phyloP scores from a whole-genome alignment of 164 flowering plant genomes.

The Nelumbo lutea region DNA sequence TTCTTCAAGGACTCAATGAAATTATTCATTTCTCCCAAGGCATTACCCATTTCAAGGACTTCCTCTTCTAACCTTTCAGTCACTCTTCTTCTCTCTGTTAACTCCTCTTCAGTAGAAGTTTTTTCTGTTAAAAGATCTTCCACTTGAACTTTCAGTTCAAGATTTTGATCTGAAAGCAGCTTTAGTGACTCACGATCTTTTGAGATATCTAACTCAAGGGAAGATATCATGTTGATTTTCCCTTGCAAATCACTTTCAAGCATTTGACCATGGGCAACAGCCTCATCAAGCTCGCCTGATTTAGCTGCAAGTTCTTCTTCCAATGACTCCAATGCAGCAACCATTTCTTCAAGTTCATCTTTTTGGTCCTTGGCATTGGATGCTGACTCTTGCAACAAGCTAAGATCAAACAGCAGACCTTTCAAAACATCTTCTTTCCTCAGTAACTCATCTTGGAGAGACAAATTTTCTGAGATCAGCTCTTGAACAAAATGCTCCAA shows the following conservation, averaged over 20 bases:
- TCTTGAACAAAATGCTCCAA: slow-evolving; percentile 42
- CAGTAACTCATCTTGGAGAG: slow-evolving; percentile 50
- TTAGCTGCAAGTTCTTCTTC: slow-evolving; percentile 49
- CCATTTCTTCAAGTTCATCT: slow-evolving; percentile 60
- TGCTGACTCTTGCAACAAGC: slow-evolving; percentile 81
- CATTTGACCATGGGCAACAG: slow-evolving; percentile 28
- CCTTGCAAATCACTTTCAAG: slow-evolving; percentile 61
- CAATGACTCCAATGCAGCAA: slow-evolving; percentile 40
- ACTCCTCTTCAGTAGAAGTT: slow-evolving; percentile 46
- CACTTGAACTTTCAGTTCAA: slow-evolving; percentile 35
- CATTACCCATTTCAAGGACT: slow-evolving; percentile 40
- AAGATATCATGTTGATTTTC: slow-evolving; percentile 35
- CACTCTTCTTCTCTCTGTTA: slow-evolving; percentile 33
- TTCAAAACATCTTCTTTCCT: slow-evolving; percentile 73
- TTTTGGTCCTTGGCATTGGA: slow-evolving; percentile 59
- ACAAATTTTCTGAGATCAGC: slow-evolving; percentile 41
- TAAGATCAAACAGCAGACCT: slow-evolving; percentile 76
- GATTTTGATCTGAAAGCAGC: slow-evolving; percentile 36
- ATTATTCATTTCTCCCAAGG: slow-evolving; percentile 41
- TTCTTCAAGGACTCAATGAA: slow-evolving; percentile 39
- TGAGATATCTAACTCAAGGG: slow-evolving; percentile 44
- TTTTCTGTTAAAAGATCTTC: slow-evolving; percentile 39
- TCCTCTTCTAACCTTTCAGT: slow-evolving; percentile 58
- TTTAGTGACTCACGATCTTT: slow-evolving; percentile 30
- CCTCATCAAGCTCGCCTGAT: slow-evolving; percentile 49